Conservation (phyloP, 1,139 yeast species). For the Oligophagozyma castellii region DNA sequence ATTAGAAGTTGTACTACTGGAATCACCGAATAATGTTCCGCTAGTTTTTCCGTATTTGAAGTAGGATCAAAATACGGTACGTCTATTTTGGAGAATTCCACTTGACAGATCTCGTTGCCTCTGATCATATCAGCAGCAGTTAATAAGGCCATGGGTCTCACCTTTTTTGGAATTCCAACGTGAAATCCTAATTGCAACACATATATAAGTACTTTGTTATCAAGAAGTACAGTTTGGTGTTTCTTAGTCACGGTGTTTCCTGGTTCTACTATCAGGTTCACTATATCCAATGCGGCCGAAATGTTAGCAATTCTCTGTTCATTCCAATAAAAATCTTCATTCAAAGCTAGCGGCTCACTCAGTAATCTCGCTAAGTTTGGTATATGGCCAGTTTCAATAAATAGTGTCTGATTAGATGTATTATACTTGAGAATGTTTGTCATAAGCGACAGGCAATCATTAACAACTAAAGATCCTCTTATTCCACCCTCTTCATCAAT, state of each 20-base stretch:
- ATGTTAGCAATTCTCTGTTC: slow-evolving; percentile 60
- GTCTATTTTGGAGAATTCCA: slow-evolving; percentile 63
- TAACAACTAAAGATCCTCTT: slow-evolving; percentile 80
- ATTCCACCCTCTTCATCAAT: slow-evolving; percentile 83
- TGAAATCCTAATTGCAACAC: slow-evolving; percentile 61
- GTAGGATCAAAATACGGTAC: slow-evolving; percentile 86
- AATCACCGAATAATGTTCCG: slow-evolving; percentile 15
- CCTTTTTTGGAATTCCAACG: slow-evolving; percentile 42
- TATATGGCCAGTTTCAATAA: slow-evolving; percentile 73
- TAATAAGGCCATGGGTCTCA: slow-evolving; percentile 54
- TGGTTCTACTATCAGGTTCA: slow-evolving; percentile 58
- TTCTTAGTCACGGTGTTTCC: slow-evolving; percentile 51
- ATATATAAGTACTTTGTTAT: slow-evolving; percentile 50
- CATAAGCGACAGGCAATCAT: slow-evolving; percentile 71
- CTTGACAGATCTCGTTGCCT: slow-evolving; percentile 50
- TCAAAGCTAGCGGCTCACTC: slow-evolving; percentile 40
- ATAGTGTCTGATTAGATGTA: slow-evolving; percentile 80
- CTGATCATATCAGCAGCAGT: slow-evolving; percentile 68
- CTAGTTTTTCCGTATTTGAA: slow-evolving; percentile 30
- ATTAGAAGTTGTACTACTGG: slow-evolving; percentile 68
- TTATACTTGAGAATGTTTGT: slow-evolving; percentile 66
- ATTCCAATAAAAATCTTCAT: slow-evolving; percentile 48
- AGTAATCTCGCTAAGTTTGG: slow-evolving; percentile 50
- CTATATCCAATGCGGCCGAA: slow-evolving; percentile 53
- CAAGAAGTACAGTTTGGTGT: slow-evolving; percentile 52